phyloP scores from a whole-genome alignment of 2,329 filamentous ascomycete genomes.

The Dactylellina drechsleri region DNA sequence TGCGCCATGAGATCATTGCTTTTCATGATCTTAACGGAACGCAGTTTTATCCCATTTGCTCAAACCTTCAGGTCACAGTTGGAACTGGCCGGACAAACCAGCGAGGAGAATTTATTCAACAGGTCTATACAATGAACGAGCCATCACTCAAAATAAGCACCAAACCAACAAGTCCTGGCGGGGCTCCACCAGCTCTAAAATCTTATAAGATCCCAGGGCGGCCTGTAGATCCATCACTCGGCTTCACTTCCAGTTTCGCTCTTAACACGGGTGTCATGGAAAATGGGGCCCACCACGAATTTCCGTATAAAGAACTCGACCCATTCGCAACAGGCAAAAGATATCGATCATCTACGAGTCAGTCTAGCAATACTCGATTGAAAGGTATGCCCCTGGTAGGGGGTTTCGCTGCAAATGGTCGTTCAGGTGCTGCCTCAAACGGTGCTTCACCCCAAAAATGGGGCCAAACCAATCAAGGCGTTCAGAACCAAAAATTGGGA shows the following conservation, averaged over 20 bases:
- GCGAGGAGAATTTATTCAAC: not conserved
- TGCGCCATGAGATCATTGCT: constrained; percentile 1
- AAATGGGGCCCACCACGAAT: no score
- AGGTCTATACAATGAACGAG: not conserved
- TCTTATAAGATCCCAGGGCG: not conserved
- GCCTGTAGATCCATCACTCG: not conserved
- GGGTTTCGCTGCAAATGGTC: no score
- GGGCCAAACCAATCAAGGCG: no score
- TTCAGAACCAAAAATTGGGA: no score
- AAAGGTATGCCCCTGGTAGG: no score
- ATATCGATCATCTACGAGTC: no score
- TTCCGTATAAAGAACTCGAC: no score
- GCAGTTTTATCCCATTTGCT: constrained; percentile 63
- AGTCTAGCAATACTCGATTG: no score
- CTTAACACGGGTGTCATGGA: constrained; percentile 1
- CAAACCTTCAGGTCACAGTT: constrained; percentile 65
- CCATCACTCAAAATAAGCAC: not conserved
- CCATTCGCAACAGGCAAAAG: no score
- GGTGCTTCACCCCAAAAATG: no score
- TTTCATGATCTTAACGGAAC: not conserved
- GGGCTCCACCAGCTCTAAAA: not conserved
- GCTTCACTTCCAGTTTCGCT: not conserved
- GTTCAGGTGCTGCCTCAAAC: no score
- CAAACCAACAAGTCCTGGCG: not conserved
- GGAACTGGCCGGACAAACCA: constrained; percentile 60